phyloP scores from a whole-genome alignment of 257 asterid genomes.

The Solanum medicagineum region DNA sequence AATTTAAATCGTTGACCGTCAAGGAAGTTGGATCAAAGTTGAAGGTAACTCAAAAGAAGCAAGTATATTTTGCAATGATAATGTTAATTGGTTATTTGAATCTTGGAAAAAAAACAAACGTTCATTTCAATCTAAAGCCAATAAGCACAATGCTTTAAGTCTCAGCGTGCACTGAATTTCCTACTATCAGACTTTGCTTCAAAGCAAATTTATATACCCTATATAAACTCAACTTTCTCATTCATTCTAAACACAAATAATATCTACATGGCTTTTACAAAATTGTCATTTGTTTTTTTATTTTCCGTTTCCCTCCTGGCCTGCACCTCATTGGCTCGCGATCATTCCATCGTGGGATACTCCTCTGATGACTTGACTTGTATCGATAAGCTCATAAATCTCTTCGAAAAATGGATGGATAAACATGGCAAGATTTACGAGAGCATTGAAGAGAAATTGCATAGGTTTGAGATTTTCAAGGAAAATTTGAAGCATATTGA shows the following conservation, averaged over 20 bases:
- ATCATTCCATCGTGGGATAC: constrained; percentile 51
- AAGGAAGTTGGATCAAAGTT: background rate
- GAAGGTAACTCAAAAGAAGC: background rate
- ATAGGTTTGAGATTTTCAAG: constrained; percentile 56
- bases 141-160: constrained; percentile 43
- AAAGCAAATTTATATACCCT: constrained; percentile 13
- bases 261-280: constrained; percentile 34
- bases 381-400: constrained; percentile 46
- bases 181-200: constrained; percentile 6
- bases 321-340: constrained; percentile 14
- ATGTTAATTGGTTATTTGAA: background rate
- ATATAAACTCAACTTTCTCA: constrained; percentile 9
- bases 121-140: constrained; percentile 23
- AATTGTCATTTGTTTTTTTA: constrained; percentile 19
- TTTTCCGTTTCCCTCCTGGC: constrained; percentile 9
- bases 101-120: constrained; percentile 22
- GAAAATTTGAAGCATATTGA: constrained; percentile 53
- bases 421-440: constrained; percentile 38
- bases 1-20: no score
- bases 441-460: constrained; percentile 48
- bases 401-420: constrained; percentile 47
- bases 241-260: constrained; percentile 13
- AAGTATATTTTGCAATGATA: background rate
- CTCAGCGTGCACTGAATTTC: background rate
- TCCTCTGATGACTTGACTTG: constrained; percentile 39